Conservation (phyloP, 2,329 filamentous ascomycete genomes). For the Venturia nashicola region DNA sequence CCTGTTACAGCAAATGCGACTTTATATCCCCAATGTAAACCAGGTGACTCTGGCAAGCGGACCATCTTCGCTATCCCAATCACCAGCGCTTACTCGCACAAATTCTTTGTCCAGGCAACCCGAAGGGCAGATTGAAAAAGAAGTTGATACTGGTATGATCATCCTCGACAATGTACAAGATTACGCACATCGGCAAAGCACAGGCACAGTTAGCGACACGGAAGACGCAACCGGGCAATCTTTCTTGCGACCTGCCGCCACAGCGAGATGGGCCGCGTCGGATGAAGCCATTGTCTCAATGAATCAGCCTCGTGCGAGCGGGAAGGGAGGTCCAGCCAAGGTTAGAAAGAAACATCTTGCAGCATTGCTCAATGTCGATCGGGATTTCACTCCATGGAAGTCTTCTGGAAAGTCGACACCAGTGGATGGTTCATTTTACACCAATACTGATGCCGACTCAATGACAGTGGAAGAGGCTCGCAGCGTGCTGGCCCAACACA, state of each 20-base stretch:
- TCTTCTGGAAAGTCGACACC: constrained; percentile 13
- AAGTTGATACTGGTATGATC: constrained; percentile 28
- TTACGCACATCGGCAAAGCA: constrained; percentile 33
- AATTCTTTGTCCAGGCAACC: constrained; percentile 1
- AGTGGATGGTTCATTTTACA: neutral
- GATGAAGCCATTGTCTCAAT: constrained; percentile 11
- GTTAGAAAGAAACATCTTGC: constrained; percentile 30
- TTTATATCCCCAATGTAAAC: constrained; percentile 19
- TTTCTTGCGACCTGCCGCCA: constrained; percentile 21
- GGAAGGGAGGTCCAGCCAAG: constrained; percentile 19
- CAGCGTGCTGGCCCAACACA: constrained; percentile 32
- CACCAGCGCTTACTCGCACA: neutral
- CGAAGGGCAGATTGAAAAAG: constrained; percentile 16
- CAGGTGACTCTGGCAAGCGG: constrained; percentile 4
- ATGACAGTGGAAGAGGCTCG: constrained; percentile 20
- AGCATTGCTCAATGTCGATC: constrained; percentile 23
- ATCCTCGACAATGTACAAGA: constrained; percentile 35
- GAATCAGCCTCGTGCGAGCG: constrained; percentile 3
- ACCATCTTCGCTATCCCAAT: constrained; percentile 13
- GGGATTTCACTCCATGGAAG: constrained; percentile 12
- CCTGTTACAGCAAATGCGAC: constrained; percentile 36
- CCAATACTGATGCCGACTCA: neutral
- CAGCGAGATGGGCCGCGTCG: constrained; percentile 20
- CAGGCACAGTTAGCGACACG: constrained; percentile 29
- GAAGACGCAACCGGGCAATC: constrained; percentile 21